phyloP scores from a whole-genome alignment of 805 yeast species.

The Yamadazyma endophytica region DNA sequence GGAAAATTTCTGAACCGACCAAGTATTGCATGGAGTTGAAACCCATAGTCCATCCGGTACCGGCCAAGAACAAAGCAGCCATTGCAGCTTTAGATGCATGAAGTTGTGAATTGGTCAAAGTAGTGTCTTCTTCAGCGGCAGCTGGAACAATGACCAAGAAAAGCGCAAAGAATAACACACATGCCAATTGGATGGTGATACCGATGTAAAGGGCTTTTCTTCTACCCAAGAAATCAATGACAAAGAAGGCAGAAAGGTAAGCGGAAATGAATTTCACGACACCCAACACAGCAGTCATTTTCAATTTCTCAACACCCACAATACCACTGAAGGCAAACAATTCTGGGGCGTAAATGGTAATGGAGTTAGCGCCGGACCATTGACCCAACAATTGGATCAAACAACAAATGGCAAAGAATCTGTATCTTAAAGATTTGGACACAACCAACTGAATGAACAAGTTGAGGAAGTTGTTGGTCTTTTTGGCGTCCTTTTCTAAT shows the following conservation, averaged over 20 bases:
- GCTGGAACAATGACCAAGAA: slow-evolving; percentile 44
- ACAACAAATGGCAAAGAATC: slow-evolving; percentile 40
- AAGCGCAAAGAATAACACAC: slow-evolving; percentile 44
- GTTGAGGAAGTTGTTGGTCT: slow-evolving; percentile 25
- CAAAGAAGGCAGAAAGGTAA: slow-evolving; percentile 47
- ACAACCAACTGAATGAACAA: slow-evolving; percentile 21
- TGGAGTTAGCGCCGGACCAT: slow-evolving; percentile 58
- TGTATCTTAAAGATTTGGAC: slow-evolving; percentile 37
- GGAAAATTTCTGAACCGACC: slow-evolving; percentile 53
- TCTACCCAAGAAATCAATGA: slow-evolving; percentile 54
- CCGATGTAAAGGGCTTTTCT: slow-evolving; percentile 48
- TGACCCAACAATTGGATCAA: slow-evolving; percentile 47
- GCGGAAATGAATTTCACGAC: slow-evolving; percentile 50
- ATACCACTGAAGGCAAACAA: slow-evolving; percentile 47
- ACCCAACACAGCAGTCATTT: slow-evolving; percentile 50
- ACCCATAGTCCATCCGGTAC: slow-evolving; percentile 58
- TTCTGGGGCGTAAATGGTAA: slow-evolving; percentile 55
- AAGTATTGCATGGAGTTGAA: slow-evolving; percentile 55
- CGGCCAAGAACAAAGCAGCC: slow-evolving; percentile 46
- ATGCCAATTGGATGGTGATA: slow-evolving; percentile 37
- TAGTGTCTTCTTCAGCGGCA: slow-evolving; percentile 28
- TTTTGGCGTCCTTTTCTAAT: slow-evolving; percentile 27
- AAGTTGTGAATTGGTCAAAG: slow-evolving; percentile 24
- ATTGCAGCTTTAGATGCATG: slow-evolving; percentile 45
- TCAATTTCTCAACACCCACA: slow-evolving; percentile 35